phyloP scores from a whole-genome alignment of 1,139 yeast species.

The Yamadazyma diospyri region DNA sequence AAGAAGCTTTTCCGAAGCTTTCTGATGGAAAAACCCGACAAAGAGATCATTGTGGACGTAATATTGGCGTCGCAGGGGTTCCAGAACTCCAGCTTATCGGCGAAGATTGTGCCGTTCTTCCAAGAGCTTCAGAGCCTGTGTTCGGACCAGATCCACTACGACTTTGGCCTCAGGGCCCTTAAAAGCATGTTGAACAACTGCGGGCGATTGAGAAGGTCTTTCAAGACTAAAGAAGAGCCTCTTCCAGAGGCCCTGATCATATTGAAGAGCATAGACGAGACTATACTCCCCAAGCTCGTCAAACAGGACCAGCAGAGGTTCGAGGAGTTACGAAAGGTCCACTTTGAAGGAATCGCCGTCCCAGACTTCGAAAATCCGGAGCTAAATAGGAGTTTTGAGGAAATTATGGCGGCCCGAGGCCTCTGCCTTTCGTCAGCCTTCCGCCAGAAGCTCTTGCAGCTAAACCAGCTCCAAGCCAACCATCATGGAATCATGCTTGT shows the following conservation, averaged over 20 bases:
- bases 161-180: slow-evolving; percentile 82
- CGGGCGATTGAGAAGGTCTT: slow-evolving; percentile 45
- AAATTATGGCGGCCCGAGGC: slow-evolving; percentile 15
- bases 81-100: slow-evolving; percentile 46
- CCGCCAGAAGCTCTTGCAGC: slow-evolving; percentile 57
- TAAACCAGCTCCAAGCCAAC: slow-evolving; percentile 57
- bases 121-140: slow-evolving; percentile 31
- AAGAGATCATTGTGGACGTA: slow-evolving; percentile 65
- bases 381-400: slow-evolving; percentile 17
- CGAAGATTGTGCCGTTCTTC: slow-evolving; percentile 56
- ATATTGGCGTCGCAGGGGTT: slow-evolving; percentile 75
- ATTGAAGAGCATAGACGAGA: slow-evolving; percentile 52
- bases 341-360: slow-evolving; percentile 21
- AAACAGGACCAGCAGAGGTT: slow-evolving; percentile 46
- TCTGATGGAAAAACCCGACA: slow-evolving; percentile 74
- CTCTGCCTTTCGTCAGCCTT: slow-evolving; percentile 34
- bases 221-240: slow-evolving; percentile 2
- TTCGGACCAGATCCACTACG: slow-evolving; percentile 71
- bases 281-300: slow-evolving; percentile 64
- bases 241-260: slow-evolving; percentile 39
- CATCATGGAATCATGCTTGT: slow-evolving; percentile 83
- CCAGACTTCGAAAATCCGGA: slow-evolving; percentile 13
- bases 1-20: slow-evolving; percentile 75
- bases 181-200: slow-evolving; percentile 63
- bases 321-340: slow-evolving; percentile 22